phyloP scores from a whole-genome alignment of 2,329 filamentous ascomycete genomes.

The Penicillium sp. region DNA sequence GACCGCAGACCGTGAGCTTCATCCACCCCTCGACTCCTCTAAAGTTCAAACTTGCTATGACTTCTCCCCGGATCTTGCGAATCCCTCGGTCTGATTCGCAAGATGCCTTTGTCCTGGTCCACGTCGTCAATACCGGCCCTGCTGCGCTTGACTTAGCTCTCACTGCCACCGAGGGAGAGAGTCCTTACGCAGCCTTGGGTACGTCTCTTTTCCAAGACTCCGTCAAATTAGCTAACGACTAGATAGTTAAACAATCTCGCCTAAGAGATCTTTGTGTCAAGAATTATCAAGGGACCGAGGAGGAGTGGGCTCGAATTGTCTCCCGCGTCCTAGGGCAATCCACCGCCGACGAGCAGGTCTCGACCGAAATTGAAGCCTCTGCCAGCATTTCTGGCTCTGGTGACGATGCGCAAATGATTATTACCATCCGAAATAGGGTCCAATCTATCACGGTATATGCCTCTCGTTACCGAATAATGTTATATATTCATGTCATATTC shows the following conservation, averaged over 20 bases:
- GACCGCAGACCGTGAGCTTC: not conserved
- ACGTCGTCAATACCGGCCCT: slow-evolving; percentile 41
- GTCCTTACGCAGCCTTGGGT: slow-evolving; percentile 50
- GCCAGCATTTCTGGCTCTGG: slow-evolving; percentile 25
- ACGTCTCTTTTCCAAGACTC: slow-evolving; percentile 5
- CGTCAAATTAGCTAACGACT: slow-evolving; percentile 12
- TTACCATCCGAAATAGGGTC: slow-evolving; percentile 42
- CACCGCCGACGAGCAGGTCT: slow-evolving; percentile 13
- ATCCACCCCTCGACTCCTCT: not conserved
- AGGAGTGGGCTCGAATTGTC: slow-evolving; percentile 41
- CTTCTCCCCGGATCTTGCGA: slow-evolving; percentile 43
- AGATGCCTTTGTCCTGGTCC: slow-evolving; percentile 46
- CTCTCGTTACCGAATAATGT: slow-evolving; percentile 12
- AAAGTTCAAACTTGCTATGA: slow-evolving; percentile 1
- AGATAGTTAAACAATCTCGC: slow-evolving; percentile 36
- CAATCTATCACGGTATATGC: slow-evolving; percentile 47
- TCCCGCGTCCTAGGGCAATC: slow-evolving; percentile 34
- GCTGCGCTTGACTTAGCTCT: slow-evolving; percentile 51
- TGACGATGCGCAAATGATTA: slow-evolving; percentile 34
- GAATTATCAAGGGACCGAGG: slow-evolving; percentile 42
- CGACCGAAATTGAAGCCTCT: slow-evolving; percentile 30
- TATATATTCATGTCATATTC: slow-evolving; percentile 5
- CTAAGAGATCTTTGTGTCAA: slow-evolving; percentile 40
- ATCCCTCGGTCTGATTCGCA: slow-evolving; percentile 46
- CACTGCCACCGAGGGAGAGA: slow-evolving; percentile 55